Base-by-base conservation (phyloP, 202 grass and related monocot genomes). In the Panicum virgatum region DNA sequence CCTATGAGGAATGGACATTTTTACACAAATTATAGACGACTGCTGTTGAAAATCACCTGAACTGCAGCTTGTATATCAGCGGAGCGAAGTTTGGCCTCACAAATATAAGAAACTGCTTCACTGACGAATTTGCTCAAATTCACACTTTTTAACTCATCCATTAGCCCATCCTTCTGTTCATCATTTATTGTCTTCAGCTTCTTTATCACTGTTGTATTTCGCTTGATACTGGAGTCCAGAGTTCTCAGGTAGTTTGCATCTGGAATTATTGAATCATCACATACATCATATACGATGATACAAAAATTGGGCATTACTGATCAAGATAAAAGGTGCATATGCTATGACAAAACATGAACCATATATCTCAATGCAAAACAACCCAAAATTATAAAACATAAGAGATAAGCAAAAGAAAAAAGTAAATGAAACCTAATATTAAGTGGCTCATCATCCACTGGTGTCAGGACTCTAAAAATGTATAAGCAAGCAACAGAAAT, bases 71-170 rank as follows among this genome's bases (percentile, higher is more conserved):
- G 96, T 84, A 99, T 92, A 88, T 99, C 96, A 87, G 91, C 85
- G 6, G 93, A 88, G 82, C 90, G 92, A 83, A 99, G 96, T 85
- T 96, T 99, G 82, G 96, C 96, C 77, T 99, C 96, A 56, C 93
- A 99, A 78, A 99, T 99, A 85, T 90, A 89, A 82, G 96, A 90
- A 66, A 93, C 96, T 50, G 96, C 96, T 89, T 99, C 96, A 7
- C 96, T 99, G 62, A 99, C 96, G 89, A 99, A 99, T 88, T 99
- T 99, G 78, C 93, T 99, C 66, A 99, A 87, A 84, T 99, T 94
- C 37, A 99, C 96, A 85, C 89, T 85, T 94, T 93, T 99, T 59
- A 99, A 71, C 36, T 96, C 96, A 73, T 99, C 96, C 77, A 99
- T 90, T 82, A 99, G 81, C 1, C 80, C 76, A 51, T 94, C 96